Percentiles rank a stretch among this genome's conserved stretches.
These are phyloP conservation scores for Monosporozyma aerobia DNA, from an alignment of 805 yeast genomes.

Conservation along the genomic window DNA sequence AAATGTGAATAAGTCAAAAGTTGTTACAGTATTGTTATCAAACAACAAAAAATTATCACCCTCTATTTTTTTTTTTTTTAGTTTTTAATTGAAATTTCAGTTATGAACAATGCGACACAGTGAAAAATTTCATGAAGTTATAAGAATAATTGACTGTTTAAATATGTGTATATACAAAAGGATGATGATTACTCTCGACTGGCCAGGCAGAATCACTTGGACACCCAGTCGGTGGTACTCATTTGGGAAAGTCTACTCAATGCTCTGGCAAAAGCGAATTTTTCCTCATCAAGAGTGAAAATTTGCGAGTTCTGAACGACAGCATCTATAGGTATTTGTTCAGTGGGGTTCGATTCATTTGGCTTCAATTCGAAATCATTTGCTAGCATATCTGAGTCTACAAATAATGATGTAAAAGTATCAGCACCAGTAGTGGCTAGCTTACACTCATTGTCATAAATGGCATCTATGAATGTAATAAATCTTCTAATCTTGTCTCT, in stretches of 20 bases:
- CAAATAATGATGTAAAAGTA: conserved; percentile 75
- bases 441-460: conserved; percentile 82
- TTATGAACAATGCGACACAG: neutral
- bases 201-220: conserved; percentile 1
- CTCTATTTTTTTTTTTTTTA: neutral
- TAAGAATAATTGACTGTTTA: neutral
- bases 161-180: too few relatives aligned
- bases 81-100: neutral
- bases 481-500: conserved; percentile 85
- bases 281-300: conserved; percentile 89
- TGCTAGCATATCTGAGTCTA: conserved; percentile 58
- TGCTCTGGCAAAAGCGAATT: conserved; percentile 95
- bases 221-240: conserved; percentile 88
- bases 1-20: neutral
- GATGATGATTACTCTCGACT: neutral
- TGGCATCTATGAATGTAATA: conserved; percentile 91
- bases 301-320: conserved; percentile 46
- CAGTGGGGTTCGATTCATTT: neutral
- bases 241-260: conserved; percentile 83
- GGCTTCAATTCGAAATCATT: conserved; percentile 30
- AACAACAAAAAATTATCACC: neutral
- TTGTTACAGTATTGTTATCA: neutral
- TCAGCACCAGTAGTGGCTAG: conserved; percentile 86
- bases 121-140: neutral
- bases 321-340: neutral